Base-by-base conservation (phyloP, 1,139 yeast genomes). In the Saccharomyces hybrid region DNA sequence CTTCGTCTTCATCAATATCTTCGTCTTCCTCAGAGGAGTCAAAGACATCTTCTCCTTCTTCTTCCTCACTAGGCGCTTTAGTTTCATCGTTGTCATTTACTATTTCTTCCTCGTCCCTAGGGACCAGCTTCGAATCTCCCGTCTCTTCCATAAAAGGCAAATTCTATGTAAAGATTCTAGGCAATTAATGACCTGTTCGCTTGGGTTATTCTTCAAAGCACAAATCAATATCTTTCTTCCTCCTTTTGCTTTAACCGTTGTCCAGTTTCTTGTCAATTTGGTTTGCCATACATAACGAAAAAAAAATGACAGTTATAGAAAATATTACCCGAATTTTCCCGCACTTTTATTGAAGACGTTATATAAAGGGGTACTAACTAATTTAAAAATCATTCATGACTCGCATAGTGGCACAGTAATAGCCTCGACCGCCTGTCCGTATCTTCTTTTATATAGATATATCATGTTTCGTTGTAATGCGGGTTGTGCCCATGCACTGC, bases 11-110 rank as follows among this genome's bases (percentile, higher is more conserved):
- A 14, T 85, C 91, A 49, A 81, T 83, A 44, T 85, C 90, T 23
- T 83, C 89, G 56, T 85, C 91, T 57, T 84, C 89, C 41, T 84
- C 88, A 25, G 89, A 84, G 9, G 88, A 85, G 59, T 83, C 88
- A 57, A 81, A 77, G 16, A 78, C 80, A 57, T 78, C 78, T 34
- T 73, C 74, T 47, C 74, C 76, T 53, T 73, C 76, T 52, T 74
- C 74, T 53, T 76, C 80, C 50, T 76, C 79, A 49, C 78, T 66
- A 11, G 71, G 70, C 31, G 62, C 62, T 23, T 56, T 60, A 16
- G 63, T 64, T 11, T 61, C 68, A 38, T 56, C 59, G 34, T 63
- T 70, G 28, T 67, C 72, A 31, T 68, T 73, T 47, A 64, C 58
- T 59, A 72, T 55, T 27, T 66, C 68, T 47, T 70, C 72, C 32